phyloP scores from a whole-genome alignment of 345 rosid species.

The Brassica juncea region DNA sequence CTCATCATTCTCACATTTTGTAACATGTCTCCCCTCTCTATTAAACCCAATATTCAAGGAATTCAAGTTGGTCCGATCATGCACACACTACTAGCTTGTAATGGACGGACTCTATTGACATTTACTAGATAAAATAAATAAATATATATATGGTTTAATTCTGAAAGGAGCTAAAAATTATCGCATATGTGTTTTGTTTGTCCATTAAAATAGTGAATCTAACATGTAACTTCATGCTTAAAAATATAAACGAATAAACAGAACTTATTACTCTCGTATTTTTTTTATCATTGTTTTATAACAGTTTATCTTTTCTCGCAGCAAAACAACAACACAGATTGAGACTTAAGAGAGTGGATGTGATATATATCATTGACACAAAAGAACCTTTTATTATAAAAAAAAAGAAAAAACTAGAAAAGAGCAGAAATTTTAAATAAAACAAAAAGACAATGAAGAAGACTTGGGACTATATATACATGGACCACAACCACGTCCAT shows the following conservation, averaged over 20 bases:
- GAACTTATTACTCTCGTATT: not conserved
- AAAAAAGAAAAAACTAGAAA: not conserved
- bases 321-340: constrained; percentile 23
- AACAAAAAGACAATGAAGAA: not conserved
- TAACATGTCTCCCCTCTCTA: too few species aligned
- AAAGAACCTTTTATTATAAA: not conserved
- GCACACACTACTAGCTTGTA: not conserved
- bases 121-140: too few species aligned
- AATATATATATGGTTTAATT: too few species aligned
- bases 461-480: constrained; percentile 10
- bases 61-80: not conserved
- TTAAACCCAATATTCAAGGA: too few species aligned
- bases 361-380: not conserved
- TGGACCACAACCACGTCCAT: constrained; percentile 24
- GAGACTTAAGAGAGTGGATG: constrained; percentile 27
- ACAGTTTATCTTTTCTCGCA: not conserved
- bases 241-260: not conserved
- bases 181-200: not conserved
- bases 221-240: not conserved
- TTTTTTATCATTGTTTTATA: not conserved
- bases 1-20: not conserved
- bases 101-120: not conserved
- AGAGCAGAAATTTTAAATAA: not conserved
- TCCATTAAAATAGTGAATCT: not conserved
- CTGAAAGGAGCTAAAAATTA: not conserved